Evolutionary conservation across 768 basidiomycete genomes (phyloP).

Genomic region (Boletus subparvulus): DNA sequence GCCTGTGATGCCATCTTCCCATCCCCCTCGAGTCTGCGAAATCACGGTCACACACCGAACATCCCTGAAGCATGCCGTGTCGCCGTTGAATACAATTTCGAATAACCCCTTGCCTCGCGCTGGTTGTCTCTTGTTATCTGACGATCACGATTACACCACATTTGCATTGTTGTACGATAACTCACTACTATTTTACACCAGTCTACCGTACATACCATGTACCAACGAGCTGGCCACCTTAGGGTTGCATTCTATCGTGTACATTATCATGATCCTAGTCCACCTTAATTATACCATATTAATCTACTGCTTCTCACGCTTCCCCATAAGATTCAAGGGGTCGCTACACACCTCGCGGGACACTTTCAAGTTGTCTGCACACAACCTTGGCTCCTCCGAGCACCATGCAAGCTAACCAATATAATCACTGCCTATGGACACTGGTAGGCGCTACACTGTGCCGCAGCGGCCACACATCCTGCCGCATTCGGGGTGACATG

Average conservation of each 20-base stretch:
- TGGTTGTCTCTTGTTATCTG: neutral
- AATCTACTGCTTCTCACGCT: constrained; percentile 20
- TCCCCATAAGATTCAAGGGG: neutral
- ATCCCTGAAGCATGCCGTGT: constrained; percentile 69
- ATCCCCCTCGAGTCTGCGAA: constrained; percentile 55
- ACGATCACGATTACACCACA: constrained; percentile 22
- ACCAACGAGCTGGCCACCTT: constrained; percentile 7
- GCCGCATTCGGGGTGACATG: constrained; percentile 1
- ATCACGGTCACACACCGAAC: constrained; percentile 54
- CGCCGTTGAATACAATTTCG: constrained; percentile 75
- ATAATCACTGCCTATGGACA: neutral
- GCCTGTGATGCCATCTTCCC: constrained; percentile 72
- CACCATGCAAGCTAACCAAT: neutral
- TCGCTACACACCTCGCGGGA: neutral
- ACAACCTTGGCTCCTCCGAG: neutral
- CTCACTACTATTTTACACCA: constrained; percentile 28
- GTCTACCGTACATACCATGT: constrained; percentile 28
- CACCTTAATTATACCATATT: constrained; percentile 37
- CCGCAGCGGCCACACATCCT: neutral
- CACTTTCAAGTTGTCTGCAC: neutral
- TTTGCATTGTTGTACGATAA: constrained; percentile 31
- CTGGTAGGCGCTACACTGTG: neutral
- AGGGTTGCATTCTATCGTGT: constrained; percentile 23
- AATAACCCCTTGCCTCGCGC: constrained; percentile 31
- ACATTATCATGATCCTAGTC: constrained; percentile 29